Evolutionary conservation across 2,329 filamentous ascomycete genomes (phyloP).

Genomic region (Plectosphaerella sp.): DNA sequence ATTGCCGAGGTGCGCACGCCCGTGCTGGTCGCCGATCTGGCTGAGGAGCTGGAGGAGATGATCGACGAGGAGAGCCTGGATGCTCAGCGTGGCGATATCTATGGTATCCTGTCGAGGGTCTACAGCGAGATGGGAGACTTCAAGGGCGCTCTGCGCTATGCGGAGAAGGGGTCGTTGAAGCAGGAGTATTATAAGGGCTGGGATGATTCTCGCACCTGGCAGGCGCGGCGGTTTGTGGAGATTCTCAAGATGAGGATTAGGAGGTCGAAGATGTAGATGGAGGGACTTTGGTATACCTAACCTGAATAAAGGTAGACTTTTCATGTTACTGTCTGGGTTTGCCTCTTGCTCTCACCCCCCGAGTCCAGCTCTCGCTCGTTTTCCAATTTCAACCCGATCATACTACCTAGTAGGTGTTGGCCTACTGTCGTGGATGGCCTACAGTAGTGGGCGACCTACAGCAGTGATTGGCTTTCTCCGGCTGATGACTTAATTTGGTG

Average conservation of each 20-base stretch:
- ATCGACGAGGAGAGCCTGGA: slow-evolving; percentile 15
- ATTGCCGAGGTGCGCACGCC: slow-evolving; percentile 9
- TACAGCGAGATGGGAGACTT: slow-evolving; percentile 15
- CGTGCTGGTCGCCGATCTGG: slow-evolving; percentile 6
- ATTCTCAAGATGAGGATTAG: slow-evolving; percentile 1
- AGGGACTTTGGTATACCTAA: no score
- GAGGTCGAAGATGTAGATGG: not conserved
- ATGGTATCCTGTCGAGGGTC: slow-evolving; percentile 14
- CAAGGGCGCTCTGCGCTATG: slow-evolving; percentile 13
- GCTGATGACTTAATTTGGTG: no score
- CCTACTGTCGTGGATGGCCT: no score
- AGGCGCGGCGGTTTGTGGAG: slow-evolving; percentile 1
- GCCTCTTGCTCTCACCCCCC: no score
- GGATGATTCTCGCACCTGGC: not conserved
- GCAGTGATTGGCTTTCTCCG: no score
- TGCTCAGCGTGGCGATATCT: slow-evolving; percentile 18
- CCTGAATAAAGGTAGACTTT: no score
- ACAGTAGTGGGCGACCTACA: no score
- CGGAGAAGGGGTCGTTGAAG: not conserved
- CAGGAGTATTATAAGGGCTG: slow-evolving; percentile 1
- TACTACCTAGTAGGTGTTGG: no score
- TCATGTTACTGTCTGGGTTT: no score
- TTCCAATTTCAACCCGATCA: no score
- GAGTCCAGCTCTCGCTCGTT: no score
- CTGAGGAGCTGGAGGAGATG: slow-evolving; percentile 13